Base-by-base conservation (phyloP, 805 yeast species). In the Ogataea nonfermentans region DNA sequence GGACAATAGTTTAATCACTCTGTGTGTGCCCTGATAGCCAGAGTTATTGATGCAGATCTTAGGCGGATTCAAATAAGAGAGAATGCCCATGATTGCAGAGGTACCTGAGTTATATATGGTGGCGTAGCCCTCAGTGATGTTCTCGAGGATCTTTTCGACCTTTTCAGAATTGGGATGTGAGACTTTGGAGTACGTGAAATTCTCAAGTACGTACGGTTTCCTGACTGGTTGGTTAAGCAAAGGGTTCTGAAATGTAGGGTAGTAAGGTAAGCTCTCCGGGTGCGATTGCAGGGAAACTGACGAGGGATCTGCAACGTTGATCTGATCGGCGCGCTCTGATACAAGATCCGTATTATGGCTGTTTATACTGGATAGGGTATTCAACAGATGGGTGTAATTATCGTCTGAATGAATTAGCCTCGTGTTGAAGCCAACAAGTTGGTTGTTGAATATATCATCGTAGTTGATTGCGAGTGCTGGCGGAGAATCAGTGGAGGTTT, bases 21-120 rank as follows among this genome's bases (percentile, higher is more conserved):
- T 72, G 45, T 68, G 76, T 29, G 76, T 67, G 2, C 81, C 81
- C 50, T 71, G 78, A 52, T 73, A 76, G 9, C 69, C 69, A 1
- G 72, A 70, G 27, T 69, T 61, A 23, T 74, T 74, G 29, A 74
- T 67, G 37, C 67, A 63, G 6, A 76, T 52, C 10, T 54, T 60
- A 26, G 63, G 63, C 1, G 79, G 79, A 47, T 74, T 74, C 34
- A 67, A 53, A 43, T 63, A 64, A 17, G 76, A 71, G 44, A 75
- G 52, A 12, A 70, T 65, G 1, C 77, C 80, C 66, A 63, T 66
- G 31, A 73, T 71, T 0, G 81, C 78, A 19, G 73, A 62, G 6
- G 77, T 61, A 1, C 81, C 80, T 1, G 78, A 71, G 31, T 67
- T 67, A 43, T 76, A 76, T 2, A 70, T 63, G 0, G 74, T 69